A percentile compares a stretch with the other conserved stretches of the same genome.
These are phyloP conservation scores for Brettanomyces anomalus DNA, from an alignment of 805 yeast species.

Conservation along the genomic window DNA sequence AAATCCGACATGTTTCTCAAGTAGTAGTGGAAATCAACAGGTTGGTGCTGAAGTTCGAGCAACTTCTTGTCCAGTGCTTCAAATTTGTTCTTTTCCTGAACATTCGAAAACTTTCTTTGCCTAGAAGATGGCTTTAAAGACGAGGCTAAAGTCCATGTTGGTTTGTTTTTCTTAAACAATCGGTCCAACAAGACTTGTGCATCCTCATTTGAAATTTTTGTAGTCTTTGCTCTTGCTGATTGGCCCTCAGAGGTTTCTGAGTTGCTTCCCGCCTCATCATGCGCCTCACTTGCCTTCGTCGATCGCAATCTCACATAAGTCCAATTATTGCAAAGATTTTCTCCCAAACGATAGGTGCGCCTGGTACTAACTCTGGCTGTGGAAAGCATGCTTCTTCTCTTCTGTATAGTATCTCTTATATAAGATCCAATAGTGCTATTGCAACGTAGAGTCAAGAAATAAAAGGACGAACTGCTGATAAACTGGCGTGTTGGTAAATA, in stretches of 20 bases:
- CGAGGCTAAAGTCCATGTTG: constrained; percentile 7
- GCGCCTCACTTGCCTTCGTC: too few species aligned
- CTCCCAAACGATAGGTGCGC: too few species aligned
- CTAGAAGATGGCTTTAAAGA: constrained; percentile 12
- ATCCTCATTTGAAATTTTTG: constrained; percentile 1
- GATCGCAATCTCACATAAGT: too few species aligned
- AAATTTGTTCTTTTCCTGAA: constrained; percentile 18
- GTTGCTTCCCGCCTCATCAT: not conserved
- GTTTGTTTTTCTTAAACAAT: constrained; percentile 21
- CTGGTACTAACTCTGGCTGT: too few species aligned
- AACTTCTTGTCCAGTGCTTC: constrained; percentile 20
- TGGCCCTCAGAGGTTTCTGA: not conserved
- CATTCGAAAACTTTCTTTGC: constrained; percentile 13
- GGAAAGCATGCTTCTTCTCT: too few species aligned
- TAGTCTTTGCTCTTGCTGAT: not conserved
- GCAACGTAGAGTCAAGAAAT: too few species aligned
- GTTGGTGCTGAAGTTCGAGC: constrained; percentile 21
- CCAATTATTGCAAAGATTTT: too few species aligned
- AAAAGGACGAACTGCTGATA: too few species aligned
- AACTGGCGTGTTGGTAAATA: too few species aligned
- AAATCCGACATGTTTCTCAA: constrained; percentile 23
- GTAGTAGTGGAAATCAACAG: constrained; percentile 28
- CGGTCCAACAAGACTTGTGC: constrained; percentile 18
- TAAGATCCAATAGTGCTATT: too few species aligned
- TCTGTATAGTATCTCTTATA: too few species aligned